Evolutionary conservation across 306 rosid genomes (phyloP).

Genomic region (Canavalia gladiata): DNA sequence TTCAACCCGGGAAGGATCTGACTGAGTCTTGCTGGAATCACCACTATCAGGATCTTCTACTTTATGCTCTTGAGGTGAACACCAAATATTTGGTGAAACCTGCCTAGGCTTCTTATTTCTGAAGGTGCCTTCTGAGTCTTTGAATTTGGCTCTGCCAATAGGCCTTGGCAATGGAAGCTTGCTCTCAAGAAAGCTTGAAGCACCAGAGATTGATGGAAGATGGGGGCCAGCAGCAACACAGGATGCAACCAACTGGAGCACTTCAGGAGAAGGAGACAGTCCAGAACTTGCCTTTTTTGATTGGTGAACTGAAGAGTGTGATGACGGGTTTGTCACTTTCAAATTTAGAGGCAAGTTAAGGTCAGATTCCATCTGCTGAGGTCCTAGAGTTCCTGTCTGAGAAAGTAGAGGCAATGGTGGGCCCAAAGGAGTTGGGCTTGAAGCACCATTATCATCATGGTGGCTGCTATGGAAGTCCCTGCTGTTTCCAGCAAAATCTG

Average conservation of each 20-base stretch:
- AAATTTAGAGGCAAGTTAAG: constrained; percentile 62
- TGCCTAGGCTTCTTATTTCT: constrained; percentile 55
- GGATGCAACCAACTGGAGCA: constrained; percentile 89
- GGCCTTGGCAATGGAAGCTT: constrained; percentile 70
- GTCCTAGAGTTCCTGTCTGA: constrained; percentile 56
- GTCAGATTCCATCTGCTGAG: constrained; percentile 66
- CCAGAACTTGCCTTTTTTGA: constrained; percentile 63
- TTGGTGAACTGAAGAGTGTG: constrained; percentile 20
- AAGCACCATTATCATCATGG: constrained; percentile 62
- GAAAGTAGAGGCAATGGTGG: constrained; percentile 69
- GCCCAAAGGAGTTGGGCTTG: constrained; percentile 70
- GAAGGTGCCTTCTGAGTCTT: constrained; percentile 59
- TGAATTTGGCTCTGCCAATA: constrained; percentile 59
- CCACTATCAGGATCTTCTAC: constrained; percentile 63
- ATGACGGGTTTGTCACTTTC: constrained; percentile 50
- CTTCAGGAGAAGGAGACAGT: constrained; percentile 91
- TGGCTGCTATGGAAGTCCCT: constrained; percentile 54
- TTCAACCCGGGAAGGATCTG: constrained; percentile 74
- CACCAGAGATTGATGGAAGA: constrained; percentile 58
- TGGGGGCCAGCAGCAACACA: constrained; percentile 72
- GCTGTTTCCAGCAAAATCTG: constrained; percentile 62
- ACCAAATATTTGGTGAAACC: constrained; percentile 50
- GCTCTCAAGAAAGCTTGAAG: constrained; percentile 61
- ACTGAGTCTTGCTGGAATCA: constrained; percentile 91
- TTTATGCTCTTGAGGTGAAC: constrained; percentile 51